phyloP scores from a whole-genome alignment of 139 green algal species.

The Dunaliella primolecta region DNA sequence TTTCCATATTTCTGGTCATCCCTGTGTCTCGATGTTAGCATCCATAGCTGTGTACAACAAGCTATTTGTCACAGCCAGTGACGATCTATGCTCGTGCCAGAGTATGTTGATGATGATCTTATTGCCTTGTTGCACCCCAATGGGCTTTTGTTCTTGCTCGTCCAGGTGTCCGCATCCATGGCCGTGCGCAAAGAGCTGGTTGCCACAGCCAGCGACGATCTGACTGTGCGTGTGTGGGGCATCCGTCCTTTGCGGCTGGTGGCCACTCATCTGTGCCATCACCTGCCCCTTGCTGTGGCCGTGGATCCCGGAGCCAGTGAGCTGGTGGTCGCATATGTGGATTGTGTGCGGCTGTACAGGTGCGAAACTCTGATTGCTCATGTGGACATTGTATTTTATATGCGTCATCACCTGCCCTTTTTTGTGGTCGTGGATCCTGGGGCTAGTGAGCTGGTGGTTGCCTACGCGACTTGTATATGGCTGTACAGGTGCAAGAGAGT shows the following conservation, averaged over 20 bases:
- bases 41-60: too few relatives aligned
- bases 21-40: too few relatives aligned
- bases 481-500: constrained; percentile 27
- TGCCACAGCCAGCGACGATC: constrained; percentile 28
- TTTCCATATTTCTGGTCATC: too few relatives aligned
- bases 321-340: constrained; percentile 30
- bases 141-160: too few relatives aligned
- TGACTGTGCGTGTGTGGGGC: constrained; percentile 32
- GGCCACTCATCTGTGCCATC: constrained; percentile 31
- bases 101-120: too few relatives aligned
- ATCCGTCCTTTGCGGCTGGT: constrained; percentile 25
- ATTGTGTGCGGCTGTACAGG: constrained; percentile 28
- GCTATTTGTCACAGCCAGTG: too few relatives aligned
- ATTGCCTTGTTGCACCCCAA: too few relatives aligned
- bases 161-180: background rate
- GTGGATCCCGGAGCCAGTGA: constrained; percentile 29
- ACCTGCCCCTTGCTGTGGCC: constrained; percentile 30
- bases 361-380: too few relatives aligned
- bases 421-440: constrained; percentile 30
- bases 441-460: constrained; percentile 27
- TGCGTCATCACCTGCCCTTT: constrained; percentile 31
- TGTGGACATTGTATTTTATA: too few relatives aligned
- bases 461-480: constrained; percentile 25
- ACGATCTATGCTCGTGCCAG: too few relatives aligned
- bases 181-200: background rate